Conservation (phyloP, 2,329 filamentous ascomycete species). For the Tolypocladium ovalisporum region DNA sequence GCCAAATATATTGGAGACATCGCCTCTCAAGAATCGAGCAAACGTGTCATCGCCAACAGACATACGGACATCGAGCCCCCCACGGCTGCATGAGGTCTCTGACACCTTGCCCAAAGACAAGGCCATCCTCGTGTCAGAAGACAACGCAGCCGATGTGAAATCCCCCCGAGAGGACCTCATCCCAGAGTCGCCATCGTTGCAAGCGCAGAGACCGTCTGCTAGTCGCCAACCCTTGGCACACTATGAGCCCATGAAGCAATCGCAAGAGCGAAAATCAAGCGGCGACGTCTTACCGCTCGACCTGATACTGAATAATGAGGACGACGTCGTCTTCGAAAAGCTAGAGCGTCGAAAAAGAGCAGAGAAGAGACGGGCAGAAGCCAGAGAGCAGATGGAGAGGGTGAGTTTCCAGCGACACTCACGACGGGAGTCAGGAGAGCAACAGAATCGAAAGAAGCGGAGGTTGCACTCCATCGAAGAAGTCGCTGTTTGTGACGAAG, state of each 20-base stretch:
- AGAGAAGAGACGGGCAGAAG: constrained; percentile 26
- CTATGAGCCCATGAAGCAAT: constrained; percentile 35
- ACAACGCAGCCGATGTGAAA: constrained; percentile 14
- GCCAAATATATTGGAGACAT: constrained; percentile 31
- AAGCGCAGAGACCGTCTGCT: constrained; percentile 10
- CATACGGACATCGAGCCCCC: constrained; percentile 30
- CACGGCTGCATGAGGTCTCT: constrained; percentile 17
- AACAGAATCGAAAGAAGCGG: constrained; percentile 16
- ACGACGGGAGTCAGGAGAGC: constrained; percentile 10
- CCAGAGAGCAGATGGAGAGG: constrained; percentile 26
- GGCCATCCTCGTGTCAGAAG: constrained; percentile 7
- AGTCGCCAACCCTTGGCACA: constrained; percentile 23
- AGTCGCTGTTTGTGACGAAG: not conserved
- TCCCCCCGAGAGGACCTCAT: constrained; percentile 19
- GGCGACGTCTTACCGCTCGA: constrained; percentile 12
- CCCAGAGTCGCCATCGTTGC: constrained; percentile 24
- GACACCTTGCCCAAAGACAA: constrained; percentile 13
- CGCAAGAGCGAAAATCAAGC: constrained; percentile 28
- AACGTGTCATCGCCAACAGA: constrained; percentile 34
- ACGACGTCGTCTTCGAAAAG: constrained; percentile 20
- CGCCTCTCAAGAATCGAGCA: constrained; percentile 38
- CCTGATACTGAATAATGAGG: constrained; percentile 20
- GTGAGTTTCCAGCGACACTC: constrained; percentile 24
- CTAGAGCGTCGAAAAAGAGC: constrained; percentile 25
- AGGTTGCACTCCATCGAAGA: constrained; percentile 3